Evolutionary conservation across 331 rosid species (phyloP), one percentile per base, ranked within the genome.

Genomic region (Acacia pycnantha): DNA sequence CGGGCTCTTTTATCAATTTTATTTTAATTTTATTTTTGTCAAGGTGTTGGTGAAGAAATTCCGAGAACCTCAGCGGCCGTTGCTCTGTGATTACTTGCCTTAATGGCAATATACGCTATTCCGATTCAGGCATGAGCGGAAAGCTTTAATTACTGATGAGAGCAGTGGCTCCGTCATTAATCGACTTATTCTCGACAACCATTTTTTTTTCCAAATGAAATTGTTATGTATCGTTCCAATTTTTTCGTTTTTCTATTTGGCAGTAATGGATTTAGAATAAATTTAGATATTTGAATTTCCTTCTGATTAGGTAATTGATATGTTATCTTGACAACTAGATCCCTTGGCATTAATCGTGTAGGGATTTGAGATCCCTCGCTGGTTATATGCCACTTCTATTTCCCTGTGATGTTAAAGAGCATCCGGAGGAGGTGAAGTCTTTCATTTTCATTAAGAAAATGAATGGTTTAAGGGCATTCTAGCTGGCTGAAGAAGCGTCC

Each of bases 1-100:
- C 2, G 24, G 31, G 19, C 35, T 11, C 67, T 59, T 26, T 11
- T 8, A 59, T 24, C 6, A 26, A 59, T 40, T 11, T 22, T 50
- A 0, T 35, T 27, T 12, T 1, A n/a, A n/a, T 22, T 0, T 1
- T 16, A 53, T 5, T 0, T 44, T 2, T 0, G 0, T 1, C 0
- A 10, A 4, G 0, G 15, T 0, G 15, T 24, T 24, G 11, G 1
- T 33, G 5, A 4, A 27, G 11, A 16, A 22, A 56, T 58, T 31
- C 6, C 0, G 16, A 13, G 11, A 37, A 12, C n/a, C 2, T n/a
- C 2, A 0, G 12, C 70, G 5, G 41, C 54, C 41, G 41, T 58
- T 37, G 95, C 96, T 92, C 94, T 41, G 81, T 92, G 95, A 94
- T 92, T 79, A 81, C 58, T 41, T 87, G 97, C 97, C 90, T 71